Percentiles rank a stretch among this genome's conserved stretches.
Conservation (phyloP, 306 rosid genomes). For the Bauhinia variegata region DNA sequence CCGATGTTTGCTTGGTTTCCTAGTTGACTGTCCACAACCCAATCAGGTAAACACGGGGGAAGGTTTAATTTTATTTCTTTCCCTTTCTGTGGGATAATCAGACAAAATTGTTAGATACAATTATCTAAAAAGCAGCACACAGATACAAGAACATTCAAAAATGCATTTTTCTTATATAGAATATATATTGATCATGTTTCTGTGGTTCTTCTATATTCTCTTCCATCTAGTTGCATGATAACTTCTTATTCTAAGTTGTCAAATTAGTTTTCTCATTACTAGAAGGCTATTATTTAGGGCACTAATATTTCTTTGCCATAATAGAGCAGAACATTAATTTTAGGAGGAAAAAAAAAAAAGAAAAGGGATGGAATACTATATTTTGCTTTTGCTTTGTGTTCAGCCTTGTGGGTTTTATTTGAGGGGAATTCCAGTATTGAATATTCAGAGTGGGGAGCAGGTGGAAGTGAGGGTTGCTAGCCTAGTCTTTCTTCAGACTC, state of each 20-base stretch:
- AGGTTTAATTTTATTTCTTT: constrained; percentile 30
- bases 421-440: neutral
- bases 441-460: neutral
- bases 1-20: constrained; percentile 83
- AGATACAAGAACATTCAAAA: constrained; percentile 14
- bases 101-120: constrained; percentile 10
- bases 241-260: neutral
- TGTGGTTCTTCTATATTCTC: neutral
- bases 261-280: constrained; percentile 8
- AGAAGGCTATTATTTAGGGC: constrained; percentile 3
- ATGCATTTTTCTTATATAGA: constrained; percentile 24
- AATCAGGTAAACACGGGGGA: constrained; percentile 66
- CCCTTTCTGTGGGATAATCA: neutral
- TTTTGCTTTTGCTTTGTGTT: neutral
- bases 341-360: too few species aligned
- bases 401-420: neutral
- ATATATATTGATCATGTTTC: neutral
- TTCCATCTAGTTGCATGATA: neutral
- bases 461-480: constrained; percentile 2
- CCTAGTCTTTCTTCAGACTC: neutral
- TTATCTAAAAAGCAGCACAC: constrained; percentile 13
- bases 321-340: too few species aligned
- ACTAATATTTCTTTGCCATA: neutral
- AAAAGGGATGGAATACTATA: too few species aligned
- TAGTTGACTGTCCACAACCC: constrained; percentile 93